Percentiles rank a stretch among this genome's conserved stretches.
Evolutionary conservation across 2,329 filamentous ascomycete genomes (phyloP).

Genomic region (Claviceps paspali): DNA sequence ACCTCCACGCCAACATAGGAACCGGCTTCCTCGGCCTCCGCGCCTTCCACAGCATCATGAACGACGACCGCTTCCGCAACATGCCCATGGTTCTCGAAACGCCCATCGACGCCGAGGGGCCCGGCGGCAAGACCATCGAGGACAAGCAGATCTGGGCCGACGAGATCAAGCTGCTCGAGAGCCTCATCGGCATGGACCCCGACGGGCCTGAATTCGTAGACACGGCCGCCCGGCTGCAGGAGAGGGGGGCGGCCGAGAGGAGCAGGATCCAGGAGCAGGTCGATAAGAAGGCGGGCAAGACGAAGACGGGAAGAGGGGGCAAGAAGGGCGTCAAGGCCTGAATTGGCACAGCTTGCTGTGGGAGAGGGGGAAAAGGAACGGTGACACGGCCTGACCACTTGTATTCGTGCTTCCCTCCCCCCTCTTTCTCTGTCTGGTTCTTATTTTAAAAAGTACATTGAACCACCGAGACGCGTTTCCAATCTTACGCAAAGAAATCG

Average conservation of each 20-base stretch:
- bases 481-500: too few relatives aligned
- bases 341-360: too few relatives aligned
- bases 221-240: slow-evolving; percentile 50
- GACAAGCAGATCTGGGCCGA: slow-evolving; percentile 77
- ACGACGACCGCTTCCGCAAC: slow-evolving; percentile 57
- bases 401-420: too few relatives aligned
- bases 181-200: slow-evolving; percentile 68
- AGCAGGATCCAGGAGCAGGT: slow-evolving; percentile 64
- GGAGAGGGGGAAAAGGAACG: too few relatives aligned
- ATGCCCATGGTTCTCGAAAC: slow-evolving; percentile 92
- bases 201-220: slow-evolving; percentile 57
- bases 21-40: slow-evolving; percentile 83
- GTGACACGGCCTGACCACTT: too few relatives aligned
- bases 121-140: slow-evolving; percentile 52
- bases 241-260: slow-evolving; percentile 54
- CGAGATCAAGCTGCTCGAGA: slow-evolving; percentile 90
- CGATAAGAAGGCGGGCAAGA: slow-evolving; percentile 53
- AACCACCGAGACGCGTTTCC: too few relatives aligned
- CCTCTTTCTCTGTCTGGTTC: too few relatives aligned
- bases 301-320: not conserved
- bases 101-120: slow-evolving; percentile 62
- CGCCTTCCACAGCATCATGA: slow-evolving; percentile 84
- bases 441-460: too few relatives aligned
- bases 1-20: slow-evolving; percentile 92
- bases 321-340: slow-evolving; percentile 3